phyloP scores from a whole-genome alignment of 169 alveolate genomes.

The Plasmodium ovale region DNA sequence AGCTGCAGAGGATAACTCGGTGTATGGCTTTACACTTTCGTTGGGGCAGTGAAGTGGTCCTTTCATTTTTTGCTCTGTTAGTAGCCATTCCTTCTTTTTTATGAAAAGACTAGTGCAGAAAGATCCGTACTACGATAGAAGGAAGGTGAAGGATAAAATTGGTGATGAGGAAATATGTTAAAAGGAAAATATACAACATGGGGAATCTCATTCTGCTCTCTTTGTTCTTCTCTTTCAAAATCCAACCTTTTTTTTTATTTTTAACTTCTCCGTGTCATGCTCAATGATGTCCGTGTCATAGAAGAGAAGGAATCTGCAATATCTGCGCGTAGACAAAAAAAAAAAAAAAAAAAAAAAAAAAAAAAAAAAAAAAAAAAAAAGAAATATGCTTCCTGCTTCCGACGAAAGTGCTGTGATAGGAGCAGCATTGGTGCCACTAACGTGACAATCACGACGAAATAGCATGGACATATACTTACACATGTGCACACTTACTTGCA shows the following conservation, averaged over 20 bases:
- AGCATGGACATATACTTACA: background rate
- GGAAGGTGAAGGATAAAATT: background rate
- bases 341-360: background rate
- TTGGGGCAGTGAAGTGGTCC: slow-evolving; percentile 56
- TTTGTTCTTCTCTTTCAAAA: background rate
- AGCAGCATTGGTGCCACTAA: no score
- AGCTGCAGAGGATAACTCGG: no score
- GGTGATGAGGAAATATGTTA: background rate
- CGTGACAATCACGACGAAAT: no score
- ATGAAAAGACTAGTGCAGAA: slow-evolving; percentile 65
- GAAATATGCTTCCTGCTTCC: no score
- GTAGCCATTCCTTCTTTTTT: slow-evolving; percentile 51
- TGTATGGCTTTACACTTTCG: slow-evolving; percentile 20
- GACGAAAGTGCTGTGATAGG: no score
- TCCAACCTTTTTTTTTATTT: slow-evolving; percentile 43
- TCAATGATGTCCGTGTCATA: slow-evolving; percentile 30
- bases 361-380: background rate
- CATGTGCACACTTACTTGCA: slow-evolving; percentile 40
- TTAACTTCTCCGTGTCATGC: slow-evolving; percentile 10
- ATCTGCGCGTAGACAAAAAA: background rate
- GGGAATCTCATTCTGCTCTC: background rate
- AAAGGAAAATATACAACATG: background rate
- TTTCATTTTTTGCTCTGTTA: slow-evolving; percentile 42
- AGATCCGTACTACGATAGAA: slow-evolving; percentile 29
- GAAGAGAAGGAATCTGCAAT: slow-evolving; percentile 46